Base-by-base conservation (phyloP, 2,329 filamentous ascomycete genomes). In the Trichoderma atroviride region DNA sequence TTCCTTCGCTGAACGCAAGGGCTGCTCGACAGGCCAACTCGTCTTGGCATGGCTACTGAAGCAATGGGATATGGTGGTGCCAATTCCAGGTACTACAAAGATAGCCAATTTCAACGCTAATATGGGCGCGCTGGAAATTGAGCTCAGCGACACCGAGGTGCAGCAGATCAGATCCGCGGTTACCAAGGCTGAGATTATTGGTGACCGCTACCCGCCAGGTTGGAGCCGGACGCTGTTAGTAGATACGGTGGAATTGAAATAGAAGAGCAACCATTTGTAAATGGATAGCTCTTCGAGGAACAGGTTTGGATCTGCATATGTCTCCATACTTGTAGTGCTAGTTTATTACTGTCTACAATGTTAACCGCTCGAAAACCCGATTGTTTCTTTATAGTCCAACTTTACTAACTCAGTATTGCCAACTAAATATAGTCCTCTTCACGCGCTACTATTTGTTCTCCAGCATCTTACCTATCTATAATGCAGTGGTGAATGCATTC, bases 11-110 rank as follows among this genome's bases (percentile, higher is more conserved):
- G 78, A 82, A 52, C 80, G 78, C 70, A 90, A 91, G 77, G 83
- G 75, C 4, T 83, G 81, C 59, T 89, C 88, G 0, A 73, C 86
- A 0, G 82, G 82, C 1, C 85, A 92, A 74, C 74, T 92, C 33
- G 85, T 87, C 1, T 80, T 92, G 33, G 89, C 89, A 0, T 92
- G 89, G 89, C 73, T 91, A 68, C 73, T 89, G 72, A 84, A 84
- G 5, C 88, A 91, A 73, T 87, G 86, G 0, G 81, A 85, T 4
- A 86, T 89, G 73, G 81, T 91, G 58, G 84, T 88, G 73, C 87
- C 89, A 0, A 91, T 86, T 60, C 84, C 83, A 0, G 85, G 84
- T 1, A 86, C 84, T 0, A 85, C 82, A 75, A 83, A 75, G 66
- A 76, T 83, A 43, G 79, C 80, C 72, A 84, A 83, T 69, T 74